A percentile compares a stretch with the other conserved stretches of the same genome.
phyloP scores from a whole-genome alignment of 2,329 filamentous ascomycete species.

The Aureobasidium sp. region DNA sequence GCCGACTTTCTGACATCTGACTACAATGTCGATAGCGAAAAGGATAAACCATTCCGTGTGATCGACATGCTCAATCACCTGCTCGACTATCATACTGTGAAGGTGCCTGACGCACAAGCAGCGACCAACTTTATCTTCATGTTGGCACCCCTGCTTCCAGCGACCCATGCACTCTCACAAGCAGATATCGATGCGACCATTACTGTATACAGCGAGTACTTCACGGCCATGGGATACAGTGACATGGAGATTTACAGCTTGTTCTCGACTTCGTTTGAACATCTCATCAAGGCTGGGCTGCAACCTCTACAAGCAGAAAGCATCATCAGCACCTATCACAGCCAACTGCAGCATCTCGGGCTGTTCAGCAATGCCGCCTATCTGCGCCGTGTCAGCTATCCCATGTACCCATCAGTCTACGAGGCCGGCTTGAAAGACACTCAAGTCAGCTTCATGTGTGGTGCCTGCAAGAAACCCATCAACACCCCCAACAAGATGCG shows the following conservation, averaged over 20 bases:
- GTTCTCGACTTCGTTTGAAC: slow-evolving; percentile 33
- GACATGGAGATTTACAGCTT: slow-evolving; percentile 35
- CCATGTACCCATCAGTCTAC: slow-evolving; percentile 50
- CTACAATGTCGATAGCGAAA: slow-evolving; percentile 30
- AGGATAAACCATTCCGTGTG: slow-evolving; percentile 33
- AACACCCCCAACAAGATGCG: slow-evolving; percentile 46
- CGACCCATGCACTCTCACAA: slow-evolving; percentile 31
- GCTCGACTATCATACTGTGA: slow-evolving; percentile 35
- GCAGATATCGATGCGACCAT: slow-evolving; percentile 29
- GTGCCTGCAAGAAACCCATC: slow-evolving; percentile 50
- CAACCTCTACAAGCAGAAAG: slow-evolving; percentile 48
- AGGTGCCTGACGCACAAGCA: slow-evolving; percentile 40
- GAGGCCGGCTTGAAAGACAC: slow-evolving; percentile 51
- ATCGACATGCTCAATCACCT: slow-evolving; percentile 37
- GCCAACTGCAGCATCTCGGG: slow-evolving; percentile 42
- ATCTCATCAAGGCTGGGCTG: slow-evolving; percentile 38
- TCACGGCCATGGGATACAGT: slow-evolving; percentile 32
- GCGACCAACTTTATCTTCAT: slow-evolving; percentile 42
- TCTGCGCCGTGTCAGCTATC: slow-evolving; percentile 50
- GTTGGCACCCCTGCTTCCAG: slow-evolving; percentile 39
- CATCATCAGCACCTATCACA: slow-evolving; percentile 52
- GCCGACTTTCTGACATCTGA: slow-evolving; percentile 30
- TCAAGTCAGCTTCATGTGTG: slow-evolving; percentile 48
- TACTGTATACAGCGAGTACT: slow-evolving; percentile 34
- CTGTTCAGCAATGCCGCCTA: slow-evolving; percentile 48